phyloP scores from a whole-genome alignment of 2,329 filamentous ascomycete species.

The Botryotinia calthae region DNA sequence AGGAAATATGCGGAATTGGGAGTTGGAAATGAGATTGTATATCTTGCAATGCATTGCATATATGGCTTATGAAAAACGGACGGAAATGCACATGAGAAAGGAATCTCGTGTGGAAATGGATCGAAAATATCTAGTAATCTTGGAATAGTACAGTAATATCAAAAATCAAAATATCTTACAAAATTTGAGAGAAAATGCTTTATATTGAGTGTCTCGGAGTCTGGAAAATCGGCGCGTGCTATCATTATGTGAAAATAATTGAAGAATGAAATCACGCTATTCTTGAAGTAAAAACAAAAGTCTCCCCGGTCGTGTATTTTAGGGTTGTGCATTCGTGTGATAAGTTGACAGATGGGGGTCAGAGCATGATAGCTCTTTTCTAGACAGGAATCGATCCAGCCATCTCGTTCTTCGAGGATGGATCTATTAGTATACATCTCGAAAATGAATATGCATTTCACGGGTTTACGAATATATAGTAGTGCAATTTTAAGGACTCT shows the following conservation, averaged over 20 bases:
- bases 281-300: too few species aligned
- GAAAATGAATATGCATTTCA: background rate
- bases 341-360: background rate
- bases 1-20: background rate
- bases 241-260: too few species aligned
- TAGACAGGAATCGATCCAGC: background rate
- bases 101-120: background rate
- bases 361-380: background rate
- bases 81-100: background rate
- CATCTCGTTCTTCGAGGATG: background rate
- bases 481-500: too few species aligned
- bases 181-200: rapidly evolving
- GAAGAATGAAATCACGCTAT: too few species aligned
- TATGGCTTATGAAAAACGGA: constrained; percentile 2
- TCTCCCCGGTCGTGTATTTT: background rate
- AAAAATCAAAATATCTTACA: background rate
- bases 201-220: background rate
- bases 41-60: background rate
- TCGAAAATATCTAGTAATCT: background rate
- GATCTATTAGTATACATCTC: background rate
- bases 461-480: too few species aligned
- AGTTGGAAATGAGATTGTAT: background rate
- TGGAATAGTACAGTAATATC: background rate
- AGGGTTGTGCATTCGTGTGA: background rate
- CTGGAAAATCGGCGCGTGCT: too few species aligned